These are phyloP conservation scores for Epichloe sylvatica DNA, from an alignment of 2,329 filamentous ascomycete species.

Conservation along the genomic window DNA sequence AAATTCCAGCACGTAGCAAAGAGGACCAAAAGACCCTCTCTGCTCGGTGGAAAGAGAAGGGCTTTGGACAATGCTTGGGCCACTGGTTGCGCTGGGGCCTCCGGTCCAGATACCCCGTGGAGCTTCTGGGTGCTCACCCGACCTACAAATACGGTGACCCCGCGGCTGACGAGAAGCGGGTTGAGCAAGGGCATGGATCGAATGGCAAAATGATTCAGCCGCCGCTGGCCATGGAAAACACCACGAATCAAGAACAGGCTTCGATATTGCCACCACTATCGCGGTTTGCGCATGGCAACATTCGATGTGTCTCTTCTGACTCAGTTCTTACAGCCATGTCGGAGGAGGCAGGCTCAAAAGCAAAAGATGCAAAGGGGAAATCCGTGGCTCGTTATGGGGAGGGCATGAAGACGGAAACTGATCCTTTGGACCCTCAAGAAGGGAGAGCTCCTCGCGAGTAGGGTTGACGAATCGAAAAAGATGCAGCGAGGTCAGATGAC, in stretches of 20 bases:
- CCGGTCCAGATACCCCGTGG: constrained; percentile 7
- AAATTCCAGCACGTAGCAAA: constrained; percentile 3
- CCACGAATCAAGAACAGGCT: neutral
- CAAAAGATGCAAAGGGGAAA: neutral
- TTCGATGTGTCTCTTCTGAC: neutral
- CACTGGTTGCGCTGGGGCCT: constrained; percentile 11
- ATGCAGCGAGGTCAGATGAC: neutral
- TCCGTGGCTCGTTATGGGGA: neutral
- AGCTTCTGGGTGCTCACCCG: constrained; percentile 8
- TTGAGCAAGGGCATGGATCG: neutral
- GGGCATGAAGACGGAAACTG: neutral
- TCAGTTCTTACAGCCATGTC: neutral
- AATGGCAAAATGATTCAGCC: neutral
- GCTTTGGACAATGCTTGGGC: constrained; percentile 4
- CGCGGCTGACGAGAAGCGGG: neutral
- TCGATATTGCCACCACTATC: neutral
- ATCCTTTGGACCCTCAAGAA: neutral
- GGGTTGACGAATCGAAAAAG: neutral
- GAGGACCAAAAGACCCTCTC: constrained; percentile 7
- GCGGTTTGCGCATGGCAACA: neutral
- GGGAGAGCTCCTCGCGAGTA: neutral
- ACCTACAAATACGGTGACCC: neutral
- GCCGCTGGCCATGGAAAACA: neutral
- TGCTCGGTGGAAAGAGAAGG: constrained; percentile 7
- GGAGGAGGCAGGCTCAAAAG: neutral